Conservation (phyloP, 2,329 filamentous ascomycete species). For the Ilyonectria sp. region DNA sequence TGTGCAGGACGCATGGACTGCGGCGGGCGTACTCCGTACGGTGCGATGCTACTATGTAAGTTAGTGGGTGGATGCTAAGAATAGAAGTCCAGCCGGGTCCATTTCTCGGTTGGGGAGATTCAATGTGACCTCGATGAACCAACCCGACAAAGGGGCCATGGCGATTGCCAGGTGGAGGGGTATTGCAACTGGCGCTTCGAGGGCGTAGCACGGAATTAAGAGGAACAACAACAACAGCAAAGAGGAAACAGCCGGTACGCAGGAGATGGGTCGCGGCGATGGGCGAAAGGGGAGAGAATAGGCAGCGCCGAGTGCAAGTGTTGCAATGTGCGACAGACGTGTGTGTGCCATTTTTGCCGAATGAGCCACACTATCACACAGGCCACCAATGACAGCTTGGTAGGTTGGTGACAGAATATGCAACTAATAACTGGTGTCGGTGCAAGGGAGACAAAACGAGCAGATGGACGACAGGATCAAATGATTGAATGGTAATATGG, state of each 20-base stretch:
- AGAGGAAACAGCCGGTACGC: neutral
- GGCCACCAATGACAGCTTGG: neutral
- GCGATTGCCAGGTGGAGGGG: neutral
- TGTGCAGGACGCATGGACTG: slow-evolving; percentile 14
- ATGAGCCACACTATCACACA: neutral
- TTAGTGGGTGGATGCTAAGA: slow-evolving; percentile 10
- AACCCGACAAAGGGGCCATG: neutral
- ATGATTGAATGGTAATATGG: neutral
- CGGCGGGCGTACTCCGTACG: neutral
- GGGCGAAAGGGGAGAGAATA: neutral
- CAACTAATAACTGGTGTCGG: neutral
- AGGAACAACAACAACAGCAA: neutral
- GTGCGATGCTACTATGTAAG: neutral
- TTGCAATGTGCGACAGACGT: neutral
- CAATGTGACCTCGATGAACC: neutral
- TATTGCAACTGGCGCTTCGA: neutral
- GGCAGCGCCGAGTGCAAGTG: neutral
- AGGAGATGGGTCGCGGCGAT: neutral
- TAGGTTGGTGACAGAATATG: slow-evolving; percentile 4
- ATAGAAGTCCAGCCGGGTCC: slow-evolving; percentile 17
- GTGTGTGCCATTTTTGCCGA: slow-evolving; percentile 5
- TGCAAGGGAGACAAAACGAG: neutral
- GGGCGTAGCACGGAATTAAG: neutral
- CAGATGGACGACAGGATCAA: neutral
- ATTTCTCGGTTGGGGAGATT: slow-evolving; percentile 4